These are phyloP conservation scores for Hordeum pubiflorum DNA, from an alignment of 202 grass and related monocot genomes.

Conservation along the genomic window DNA sequence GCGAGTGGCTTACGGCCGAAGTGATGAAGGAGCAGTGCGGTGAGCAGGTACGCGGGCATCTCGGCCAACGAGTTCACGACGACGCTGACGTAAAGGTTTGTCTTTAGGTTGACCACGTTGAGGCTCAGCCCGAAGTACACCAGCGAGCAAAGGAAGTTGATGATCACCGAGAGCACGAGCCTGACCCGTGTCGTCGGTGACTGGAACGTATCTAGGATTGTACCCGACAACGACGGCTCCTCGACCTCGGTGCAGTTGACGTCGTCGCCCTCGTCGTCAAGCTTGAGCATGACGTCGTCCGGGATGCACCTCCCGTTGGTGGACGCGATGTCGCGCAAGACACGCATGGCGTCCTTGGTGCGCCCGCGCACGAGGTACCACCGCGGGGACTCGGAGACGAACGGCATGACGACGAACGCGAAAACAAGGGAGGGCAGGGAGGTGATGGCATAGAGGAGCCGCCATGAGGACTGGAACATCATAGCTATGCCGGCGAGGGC, in stretches of 20 bases:
- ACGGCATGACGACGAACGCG: slow-evolving; percentile 42
- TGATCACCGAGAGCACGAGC: slow-evolving; percentile 50
- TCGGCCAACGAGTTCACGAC: slow-evolving; percentile 63
- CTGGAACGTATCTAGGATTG: slow-evolving; percentile 62
- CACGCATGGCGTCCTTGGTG: slow-evolving; percentile 34
- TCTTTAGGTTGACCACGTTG: slow-evolving; percentile 92
- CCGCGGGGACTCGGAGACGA: slow-evolving; percentile 72
- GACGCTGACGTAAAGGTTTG: slow-evolving; percentile 73
- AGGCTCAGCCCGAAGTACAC: slow-evolving; percentile 94
- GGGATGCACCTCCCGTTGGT: slow-evolving; percentile 49
- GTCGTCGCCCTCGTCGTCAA: slow-evolving; percentile 58
- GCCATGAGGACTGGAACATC: slow-evolving; percentile 50
- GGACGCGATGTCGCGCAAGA: slow-evolving; percentile 46
- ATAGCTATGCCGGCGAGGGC: slow-evolving; percentile 55
- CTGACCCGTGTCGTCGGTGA: slow-evolving; percentile 41
- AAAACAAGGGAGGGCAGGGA: slow-evolving; percentile 59
- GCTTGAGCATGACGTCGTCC: slow-evolving; percentile 30
- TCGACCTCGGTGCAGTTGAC: background rate
- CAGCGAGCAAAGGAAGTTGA: slow-evolving; percentile 53
- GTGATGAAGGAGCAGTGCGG: slow-evolving; percentile 48
- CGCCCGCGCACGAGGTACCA: slow-evolving; percentile 83
- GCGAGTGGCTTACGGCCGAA: slow-evolving; percentile 56
- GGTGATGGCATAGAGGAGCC: slow-evolving; percentile 60
- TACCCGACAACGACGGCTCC: background rate
- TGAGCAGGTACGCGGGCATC: slow-evolving; percentile 64